phyloP scores from a whole-genome alignment of 2,329 filamentous ascomycete species.

The Tolypocladium endophyticum region DNA sequence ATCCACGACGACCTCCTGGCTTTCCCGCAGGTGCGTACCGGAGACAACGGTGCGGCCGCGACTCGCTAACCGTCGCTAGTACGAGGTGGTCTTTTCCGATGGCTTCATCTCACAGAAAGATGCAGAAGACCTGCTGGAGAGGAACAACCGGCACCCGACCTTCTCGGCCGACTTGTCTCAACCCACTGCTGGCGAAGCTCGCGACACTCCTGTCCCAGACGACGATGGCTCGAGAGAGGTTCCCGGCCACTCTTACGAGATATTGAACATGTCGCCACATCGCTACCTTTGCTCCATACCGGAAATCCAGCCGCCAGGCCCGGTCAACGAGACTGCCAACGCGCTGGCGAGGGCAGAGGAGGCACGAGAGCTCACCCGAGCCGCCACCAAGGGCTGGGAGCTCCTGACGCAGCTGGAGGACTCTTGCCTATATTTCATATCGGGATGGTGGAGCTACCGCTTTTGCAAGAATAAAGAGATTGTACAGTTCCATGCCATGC shows the following conservation, averaged over 20 bases:
- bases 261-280: constrained; percentile 59
- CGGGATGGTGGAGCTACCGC: constrained; percentile 92
- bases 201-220: constrained; percentile 8
- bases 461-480: constrained; percentile 87
- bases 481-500: constrained; percentile 80
- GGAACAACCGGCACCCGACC: constrained; percentile 20
- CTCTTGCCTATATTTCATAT: constrained; percentile 71
- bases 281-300: constrained; percentile 82
- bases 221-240: constrained; percentile 20
- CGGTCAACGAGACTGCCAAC: constrained; percentile 55
- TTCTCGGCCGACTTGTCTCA: constrained; percentile 29
- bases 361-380: constrained; percentile 68
- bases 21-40: constrained; percentile 62
- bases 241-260: constrained; percentile 45
- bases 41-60: neutral
- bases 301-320: constrained; percentile 44
- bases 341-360: constrained; percentile 62
- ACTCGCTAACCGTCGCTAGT: constrained; percentile 38
- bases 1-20: constrained; percentile 82
- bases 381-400: constrained; percentile 69
- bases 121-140: constrained; percentile 50
- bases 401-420: constrained; percentile 69
- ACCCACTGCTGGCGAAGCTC: constrained; percentile 23
- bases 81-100: constrained; percentile 67
- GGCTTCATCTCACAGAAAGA: constrained; percentile 61